Evolutionary conservation across 768 basidiomycete species (phyloP).

Genomic region (Lentinula sp.): DNA sequence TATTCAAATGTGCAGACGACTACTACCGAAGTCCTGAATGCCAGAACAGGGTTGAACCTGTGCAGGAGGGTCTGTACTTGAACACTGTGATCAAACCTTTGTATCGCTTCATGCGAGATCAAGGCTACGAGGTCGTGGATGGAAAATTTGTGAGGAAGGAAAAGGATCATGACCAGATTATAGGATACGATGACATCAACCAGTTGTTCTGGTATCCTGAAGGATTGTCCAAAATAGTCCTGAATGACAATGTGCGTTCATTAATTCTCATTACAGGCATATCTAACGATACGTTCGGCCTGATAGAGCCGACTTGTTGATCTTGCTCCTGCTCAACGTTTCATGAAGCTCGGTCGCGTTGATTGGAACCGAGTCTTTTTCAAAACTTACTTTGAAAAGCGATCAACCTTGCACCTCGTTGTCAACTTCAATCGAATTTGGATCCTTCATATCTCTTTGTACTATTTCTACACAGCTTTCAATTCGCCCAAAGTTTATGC

Average conservation of each 20-base stretch:
- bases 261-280: neutral
- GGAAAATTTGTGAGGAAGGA: conserved; percentile 93
- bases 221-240: conserved; percentile 87
- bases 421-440: conserved; percentile 99
- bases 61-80: conserved; percentile 92
- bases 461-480: conserved; percentile 98
- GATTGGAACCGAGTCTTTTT: conserved; percentile 96
- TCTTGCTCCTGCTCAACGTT: conserved; percentile 86
- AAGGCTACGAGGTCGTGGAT: conserved; percentile 93
- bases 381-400: conserved; percentile 98
- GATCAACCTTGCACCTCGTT: conserved; percentile 86
- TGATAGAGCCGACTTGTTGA: conserved; percentile 85
- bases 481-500: conserved; percentile 92
- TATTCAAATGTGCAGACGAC: conserved; percentile 99
- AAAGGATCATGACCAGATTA: conserved; percentile 91
- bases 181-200: conserved; percentile 99
- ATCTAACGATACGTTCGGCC: neutral
- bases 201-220: conserved; percentile 99
- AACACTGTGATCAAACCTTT: conserved; percentile 89
- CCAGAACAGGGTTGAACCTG: conserved; percentile 88
- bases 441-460: conserved; percentile 91
- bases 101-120: conserved; percentile 94
- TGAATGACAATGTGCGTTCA: conserved; percentile 71
- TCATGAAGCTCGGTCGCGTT: conserved; percentile 84
- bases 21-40: conserved; percentile 98